These are phyloP conservation scores for Candida verbasci DNA, from an alignment of 805 yeast genomes.

Conservation along the genomic window DNA sequence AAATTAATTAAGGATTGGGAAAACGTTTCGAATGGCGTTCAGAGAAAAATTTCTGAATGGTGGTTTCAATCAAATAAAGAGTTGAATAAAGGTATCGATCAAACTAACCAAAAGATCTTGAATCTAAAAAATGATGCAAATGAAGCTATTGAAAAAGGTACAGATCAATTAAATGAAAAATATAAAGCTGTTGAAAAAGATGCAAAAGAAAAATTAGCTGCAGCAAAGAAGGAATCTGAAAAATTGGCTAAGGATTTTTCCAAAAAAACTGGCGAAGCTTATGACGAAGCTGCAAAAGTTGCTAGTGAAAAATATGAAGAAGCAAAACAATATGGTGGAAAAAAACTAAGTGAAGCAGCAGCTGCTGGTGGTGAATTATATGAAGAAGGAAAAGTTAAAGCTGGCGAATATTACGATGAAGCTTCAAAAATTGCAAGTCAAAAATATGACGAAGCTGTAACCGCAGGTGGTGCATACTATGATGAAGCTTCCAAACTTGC, in stretches of 20 bases:
- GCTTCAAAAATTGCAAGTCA: constrained; percentile 1
- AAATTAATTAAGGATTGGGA: constrained; percentile 9
- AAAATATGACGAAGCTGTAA: constrained; percentile 4
- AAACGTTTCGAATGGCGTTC: constrained; percentile 4
- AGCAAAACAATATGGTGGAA: constrained; percentile 3
- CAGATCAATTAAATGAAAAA: not conserved
- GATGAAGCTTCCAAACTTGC: constrained; percentile 1
- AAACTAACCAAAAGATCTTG: not conserved
- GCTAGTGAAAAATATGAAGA: constrained; percentile 3
- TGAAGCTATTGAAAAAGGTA: constrained; percentile 1
- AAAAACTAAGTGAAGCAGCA: constrained; percentile 7
- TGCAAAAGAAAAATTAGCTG: constrained; percentile 8
- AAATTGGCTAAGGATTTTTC: constrained; percentile 4
- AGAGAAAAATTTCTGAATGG: constrained; percentile 5
- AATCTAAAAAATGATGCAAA: constrained; percentile 2
- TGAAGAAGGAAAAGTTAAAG: constrained; percentile 4
- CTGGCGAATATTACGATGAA: constrained; percentile 7
- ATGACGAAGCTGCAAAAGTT: constrained; percentile 7
- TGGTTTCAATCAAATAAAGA: constrained; percentile 2
- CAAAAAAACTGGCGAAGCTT: constrained; percentile 2
- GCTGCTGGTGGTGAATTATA: constrained; percentile 1
- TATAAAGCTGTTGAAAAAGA: constrained; percentile 5
- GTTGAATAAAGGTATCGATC: not conserved
- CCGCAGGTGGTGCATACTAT: constrained; percentile 1
- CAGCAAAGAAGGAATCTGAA: constrained; percentile 6